A percentile compares a stretch with the other conserved stretches of the same genome.
Evolutionary conservation across 257 asterid genomes (phyloP).

Genomic region (Solanum dulcamara): DNA sequence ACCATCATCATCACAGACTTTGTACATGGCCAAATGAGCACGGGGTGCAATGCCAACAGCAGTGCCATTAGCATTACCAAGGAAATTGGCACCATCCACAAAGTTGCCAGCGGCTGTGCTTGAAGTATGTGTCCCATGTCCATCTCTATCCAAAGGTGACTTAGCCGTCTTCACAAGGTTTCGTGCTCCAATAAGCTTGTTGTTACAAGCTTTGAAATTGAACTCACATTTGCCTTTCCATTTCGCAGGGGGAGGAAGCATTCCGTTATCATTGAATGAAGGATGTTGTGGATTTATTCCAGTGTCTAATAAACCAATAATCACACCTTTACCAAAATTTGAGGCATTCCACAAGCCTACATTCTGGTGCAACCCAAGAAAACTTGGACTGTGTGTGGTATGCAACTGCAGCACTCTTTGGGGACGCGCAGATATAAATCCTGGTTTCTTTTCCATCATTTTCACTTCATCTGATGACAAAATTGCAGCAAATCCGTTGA

Average conservation of each 20-base stretch:
- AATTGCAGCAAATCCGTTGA: background rate
- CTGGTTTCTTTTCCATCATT: background rate
- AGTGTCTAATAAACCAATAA: background rate
- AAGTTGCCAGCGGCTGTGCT: slow-evolving; percentile 18
- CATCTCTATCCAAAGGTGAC: background rate
- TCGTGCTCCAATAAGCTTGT: background rate
- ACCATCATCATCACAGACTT: background rate
- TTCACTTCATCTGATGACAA: background rate
- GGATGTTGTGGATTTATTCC: slow-evolving; percentile 1
- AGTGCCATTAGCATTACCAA: slow-evolving; percentile 10
- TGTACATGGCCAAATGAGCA: slow-evolving; percentile 13
- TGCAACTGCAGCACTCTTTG: background rate
- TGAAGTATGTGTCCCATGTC: slow-evolving; percentile 13
- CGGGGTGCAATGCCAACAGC: slow-evolving; percentile 14
- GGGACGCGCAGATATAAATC: background rate
- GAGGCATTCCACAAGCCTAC: background rate
- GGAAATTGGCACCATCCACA: slow-evolving; percentile 3
- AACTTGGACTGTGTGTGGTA: background rate
- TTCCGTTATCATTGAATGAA: background rate
- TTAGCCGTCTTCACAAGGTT: background rate
- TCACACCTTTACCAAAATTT: background rate
- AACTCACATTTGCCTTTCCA: slow-evolving; percentile 5
- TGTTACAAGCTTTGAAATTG: background rate
- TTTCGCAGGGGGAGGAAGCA: slow-evolving; percentile 1
- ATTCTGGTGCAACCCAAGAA: background rate